Evolutionary conservation across 352 stramenopile species (phyloP), one percentile per base, ranked within the genome.

Genomic region (Globisporangium okanoganense): DNA sequence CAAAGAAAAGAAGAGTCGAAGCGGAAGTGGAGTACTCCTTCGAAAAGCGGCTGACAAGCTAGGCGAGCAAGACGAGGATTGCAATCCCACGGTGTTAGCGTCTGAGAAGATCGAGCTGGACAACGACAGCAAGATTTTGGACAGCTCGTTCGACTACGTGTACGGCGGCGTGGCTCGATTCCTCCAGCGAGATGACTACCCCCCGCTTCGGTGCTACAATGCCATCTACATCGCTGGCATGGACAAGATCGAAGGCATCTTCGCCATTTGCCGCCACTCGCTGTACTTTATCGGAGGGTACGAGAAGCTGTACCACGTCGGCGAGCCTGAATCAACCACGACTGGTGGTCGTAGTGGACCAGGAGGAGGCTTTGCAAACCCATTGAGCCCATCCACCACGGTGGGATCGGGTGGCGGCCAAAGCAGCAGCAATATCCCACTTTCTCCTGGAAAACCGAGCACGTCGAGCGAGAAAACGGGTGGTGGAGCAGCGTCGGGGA

Each of bases 211-310:
- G 3, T 84, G 76, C 25, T 90, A 79, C 51, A 88, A 82, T 33
- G 81, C 77, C 13, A 67, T 65, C 9, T 82, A 85, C 45, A 73
- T 93, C 12, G 62, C 56, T 40, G 82, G 81, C 18, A 89, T 93
- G 78, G 64, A 69, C 7, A 86, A 78, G 59, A 78, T 64, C 3
- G 62, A 67, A 13, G 84, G 84, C 14, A 65, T 93, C 2, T 85
- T 90, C 14, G 47, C 81, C 10, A 38, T 93, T 9, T 87, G 78
- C 27, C 67, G 64, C 10, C 66, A 71, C 9, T 66, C 76, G 5
- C 58, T 93, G 22, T 88, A 90, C 53, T 93, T 93, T 47, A 76
- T 93, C 22, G 71, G 78, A 43, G 81, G 81, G 0, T 90, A 88
- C 52, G 62, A 61, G 0, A 91, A 88, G 53, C 12, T 85, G 10